Conservation (phyloP, 2,329 filamentous ascomycete species). For the Diplodia mutila region DNA sequence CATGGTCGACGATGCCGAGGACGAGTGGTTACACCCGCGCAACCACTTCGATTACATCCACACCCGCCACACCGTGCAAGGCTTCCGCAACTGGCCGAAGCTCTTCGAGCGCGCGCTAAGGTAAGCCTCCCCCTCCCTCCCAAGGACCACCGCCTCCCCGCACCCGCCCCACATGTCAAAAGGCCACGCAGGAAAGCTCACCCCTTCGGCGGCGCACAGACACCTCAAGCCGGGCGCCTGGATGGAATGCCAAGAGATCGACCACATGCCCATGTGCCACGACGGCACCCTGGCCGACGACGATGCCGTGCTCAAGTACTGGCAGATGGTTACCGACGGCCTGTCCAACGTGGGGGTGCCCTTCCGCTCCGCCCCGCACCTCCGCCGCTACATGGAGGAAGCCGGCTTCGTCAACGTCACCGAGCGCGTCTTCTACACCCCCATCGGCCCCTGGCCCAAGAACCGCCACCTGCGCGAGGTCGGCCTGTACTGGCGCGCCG, state of each 20-base stretch:
- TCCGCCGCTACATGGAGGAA: slow-evolving; percentile 53
- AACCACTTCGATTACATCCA: slow-evolving; percentile 66
- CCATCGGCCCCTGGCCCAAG: slow-evolving; percentile 61
- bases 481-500: slow-evolving; percentile 31
- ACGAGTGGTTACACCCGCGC: slow-evolving; percentile 57
- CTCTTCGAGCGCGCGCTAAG: slow-evolving; percentile 47
- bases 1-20: slow-evolving; percentile 62
- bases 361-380: slow-evolving; percentile 27
- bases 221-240: slow-evolving; percentile 60
- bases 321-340: slow-evolving; percentile 52
- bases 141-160: background rate
- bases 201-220: slow-evolving; percentile 33
- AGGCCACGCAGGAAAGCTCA: background rate
- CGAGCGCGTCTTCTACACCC: slow-evolving; percentile 56
- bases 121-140: slow-evolving; percentile 40
- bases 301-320: slow-evolving; percentile 54
- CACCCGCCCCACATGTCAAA: background rate
- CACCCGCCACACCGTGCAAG: slow-evolving; percentile 56
- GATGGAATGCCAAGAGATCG: slow-evolving; percentile 61
- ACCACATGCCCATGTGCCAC: slow-evolving; percentile 54
- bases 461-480: slow-evolving; percentile 30
- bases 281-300: slow-evolving; percentile 45
- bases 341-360: slow-evolving; percentile 53
- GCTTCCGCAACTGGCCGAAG: slow-evolving; percentile 55
- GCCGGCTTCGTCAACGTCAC: slow-evolving; percentile 59